Base-by-base conservation (phyloP, 306 rosid species). In the Cyamopsis tetragonoloba region DNA sequence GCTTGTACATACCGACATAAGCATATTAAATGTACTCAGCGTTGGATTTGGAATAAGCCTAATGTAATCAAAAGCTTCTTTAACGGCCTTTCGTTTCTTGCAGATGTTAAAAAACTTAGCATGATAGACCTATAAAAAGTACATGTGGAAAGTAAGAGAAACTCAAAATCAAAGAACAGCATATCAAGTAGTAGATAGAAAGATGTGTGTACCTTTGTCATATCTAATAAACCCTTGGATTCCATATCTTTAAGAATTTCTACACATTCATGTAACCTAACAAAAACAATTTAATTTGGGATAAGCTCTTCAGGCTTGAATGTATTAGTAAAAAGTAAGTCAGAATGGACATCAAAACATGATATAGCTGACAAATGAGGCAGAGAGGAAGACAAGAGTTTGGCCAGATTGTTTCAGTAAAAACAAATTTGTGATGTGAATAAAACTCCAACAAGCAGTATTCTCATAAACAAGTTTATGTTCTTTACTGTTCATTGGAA, bases 21-120 rank as follows among this genome's bases (percentile, higher is more conserved):
- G 99, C 99, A 93, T 93, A 71, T 86, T 93, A 80, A 82, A 93
- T 59, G 99, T 88, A 80, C 99, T 93, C 88, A 85, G 59, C 0
- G 80, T 88, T 67, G 97, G 99, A 81, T 86, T 85, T 51, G 87
- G 86, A 62, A 93, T 86, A 73, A 93, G 89, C 70, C 83, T 82
- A 73, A 69, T 71, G 91, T 71, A 93, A 51, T 82, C 92, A 77
- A 89, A 93, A 78, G 99, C 99, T 82, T 89, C 96, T 66, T 66
- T 77, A 62, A 88, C 91, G 56, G 96, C 97, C 87, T 83, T 93
- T 82, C 74, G 69, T 65, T 63, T 74, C 87, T 93, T 93, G 89
- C 97, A 93, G 59, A 17, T 73, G 68, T 86, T 82, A 65, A 93
- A 93, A 72, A 93, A 93, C 86, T 81, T 93, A 66, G 84, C 95